Evolutionary conservation across 768 basidiomycete genomes (phyloP), one percentile per base, ranked within the genome.

Genomic region (Pilatotrama ljubarskyi): DNA sequence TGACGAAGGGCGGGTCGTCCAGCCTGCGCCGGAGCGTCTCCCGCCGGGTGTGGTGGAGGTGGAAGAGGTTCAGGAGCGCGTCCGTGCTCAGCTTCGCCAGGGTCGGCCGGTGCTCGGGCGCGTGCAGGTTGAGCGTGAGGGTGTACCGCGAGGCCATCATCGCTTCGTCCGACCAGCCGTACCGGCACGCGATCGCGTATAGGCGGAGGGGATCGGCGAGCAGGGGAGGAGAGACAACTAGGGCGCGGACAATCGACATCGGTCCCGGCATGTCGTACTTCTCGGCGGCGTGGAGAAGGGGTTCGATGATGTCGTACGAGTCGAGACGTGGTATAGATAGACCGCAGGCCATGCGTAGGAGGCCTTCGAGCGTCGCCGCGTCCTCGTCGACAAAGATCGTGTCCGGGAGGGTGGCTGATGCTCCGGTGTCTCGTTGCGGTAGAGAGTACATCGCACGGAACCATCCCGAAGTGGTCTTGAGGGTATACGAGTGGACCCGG

Each of bases 211-310:
- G 68, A 36, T 70, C 69, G 15, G 63, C 18, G 22, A 81, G 72
- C 41, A 87, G 75, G 0, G 79, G 72, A 1, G 80, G 82, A 0
- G 82, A 82, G 69, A 80, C 77, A 53, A 83, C 74, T n/a, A 83
- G 77, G 35, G 84, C 79, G 38, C 84, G 84, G 50, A 87, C 71
- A 63, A 87, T 80, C 6, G 84, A 85, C 58, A 77, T 74, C 1
- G 86, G 84, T 0, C 86, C 87, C 0, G 82, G 80, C 83, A 86
- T 88, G 36, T 87, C 86, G 68, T 88, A 88, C 66, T 86, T 87
- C 66, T 88, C 85, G 0, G 85, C 82, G 0, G 84, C 84, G 54
- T 79, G 84, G 13, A 88, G 72, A n/a, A 88, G 66, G 3, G 77
- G 70, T 55, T 88, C 86, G 52, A 88, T 72, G 32, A 71, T 60